Evolutionary conservation across 805 yeast species (phyloP).

Genomic region (Cyberlindnera galapagoensis): DNA sequence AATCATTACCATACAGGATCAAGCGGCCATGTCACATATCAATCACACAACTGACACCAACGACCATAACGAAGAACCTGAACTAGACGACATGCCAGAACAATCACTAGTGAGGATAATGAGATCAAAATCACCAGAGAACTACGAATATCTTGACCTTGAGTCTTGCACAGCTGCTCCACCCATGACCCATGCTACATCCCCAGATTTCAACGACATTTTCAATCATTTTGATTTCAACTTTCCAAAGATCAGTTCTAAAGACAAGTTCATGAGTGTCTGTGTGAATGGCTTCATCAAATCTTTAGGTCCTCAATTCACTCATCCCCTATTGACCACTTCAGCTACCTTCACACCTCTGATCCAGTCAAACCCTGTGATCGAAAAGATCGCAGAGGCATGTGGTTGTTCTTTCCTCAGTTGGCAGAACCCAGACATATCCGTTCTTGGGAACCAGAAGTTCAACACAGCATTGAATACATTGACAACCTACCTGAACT

Average conservation of each 20-base stretch:
- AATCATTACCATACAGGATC: neutral
- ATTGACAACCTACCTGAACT: conserved; percentile 5
- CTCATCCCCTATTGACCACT: conserved; percentile 35
- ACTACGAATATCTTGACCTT: conserved; percentile 1
- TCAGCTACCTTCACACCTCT: conserved; percentile 34
- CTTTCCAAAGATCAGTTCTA: neutral
- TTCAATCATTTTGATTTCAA: neutral
- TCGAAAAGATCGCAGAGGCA: conserved; percentile 31
- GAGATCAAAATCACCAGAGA: neutral
- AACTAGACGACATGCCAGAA: neutral
- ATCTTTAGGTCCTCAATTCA: conserved; percentile 35
- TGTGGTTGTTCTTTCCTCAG: conserved; percentile 37
- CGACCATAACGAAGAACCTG: no score
- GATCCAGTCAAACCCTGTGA: conserved; percentile 23
- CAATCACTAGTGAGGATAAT: neutral
- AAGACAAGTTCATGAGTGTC: conserved; percentile 15
- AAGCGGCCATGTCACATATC: neutral
- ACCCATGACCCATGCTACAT: neutral
- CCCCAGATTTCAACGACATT: no score
- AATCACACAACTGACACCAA: neutral
- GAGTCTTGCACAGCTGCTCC: neutral
- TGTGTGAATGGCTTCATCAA: conserved; percentile 36
- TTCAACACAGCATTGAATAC: conserved; percentile 22
- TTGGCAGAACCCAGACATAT: conserved; percentile 25
- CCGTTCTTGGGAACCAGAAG: conserved; percentile 18